Percentiles rank a stretch among this genome's conserved stretches.
Conservation (phyloP, 441 rosid species). For the Mallotus repandus region DNA sequence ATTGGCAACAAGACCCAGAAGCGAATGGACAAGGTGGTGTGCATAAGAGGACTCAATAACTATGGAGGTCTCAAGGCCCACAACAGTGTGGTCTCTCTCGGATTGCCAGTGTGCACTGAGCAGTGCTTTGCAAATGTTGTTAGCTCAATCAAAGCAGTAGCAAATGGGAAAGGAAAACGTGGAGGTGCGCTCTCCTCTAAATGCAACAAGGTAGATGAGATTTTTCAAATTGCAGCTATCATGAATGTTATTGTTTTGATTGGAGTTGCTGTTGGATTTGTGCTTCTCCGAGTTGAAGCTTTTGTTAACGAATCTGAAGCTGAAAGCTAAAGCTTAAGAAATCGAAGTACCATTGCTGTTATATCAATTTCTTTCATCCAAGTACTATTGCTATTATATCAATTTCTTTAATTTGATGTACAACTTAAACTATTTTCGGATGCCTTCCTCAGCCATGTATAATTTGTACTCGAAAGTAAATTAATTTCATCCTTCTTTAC, state of each 20-base stretch:
- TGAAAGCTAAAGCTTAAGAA: no score
- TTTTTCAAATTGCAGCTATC: constrained; percentile 64
- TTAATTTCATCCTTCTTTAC: background rate
- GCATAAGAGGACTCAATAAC: constrained; percentile 50
- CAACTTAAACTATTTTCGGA: constrained; percentile 3
- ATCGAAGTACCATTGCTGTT: no score
- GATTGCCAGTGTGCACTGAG: constrained; percentile 43
- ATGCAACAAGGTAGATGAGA: constrained; percentile 56
- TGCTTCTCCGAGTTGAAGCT: constrained; percentile 69
- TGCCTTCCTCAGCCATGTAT: background rate
- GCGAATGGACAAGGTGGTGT: constrained; percentile 33
- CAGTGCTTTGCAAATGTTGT: constrained; percentile 52
- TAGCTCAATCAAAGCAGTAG: constrained; percentile 36
- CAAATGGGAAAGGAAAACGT: constrained; percentile 36
- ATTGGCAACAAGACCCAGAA: constrained; percentile 28
- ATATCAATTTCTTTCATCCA: no score
- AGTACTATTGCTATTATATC: background rate
- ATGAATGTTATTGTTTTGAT: constrained; percentile 61
- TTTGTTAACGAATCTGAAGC: constrained; percentile 55
- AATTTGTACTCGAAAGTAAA: background rate
- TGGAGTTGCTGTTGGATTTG: constrained; percentile 76
- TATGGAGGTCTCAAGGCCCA: constrained; percentile 65
- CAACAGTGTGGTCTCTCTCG: constrained; percentile 52
- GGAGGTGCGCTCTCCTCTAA: constrained; percentile 54
- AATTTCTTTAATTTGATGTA: background rate